phyloP scores from a whole-genome alignment of 805 yeast genomes.

The Kuraishia ogatae region DNA sequence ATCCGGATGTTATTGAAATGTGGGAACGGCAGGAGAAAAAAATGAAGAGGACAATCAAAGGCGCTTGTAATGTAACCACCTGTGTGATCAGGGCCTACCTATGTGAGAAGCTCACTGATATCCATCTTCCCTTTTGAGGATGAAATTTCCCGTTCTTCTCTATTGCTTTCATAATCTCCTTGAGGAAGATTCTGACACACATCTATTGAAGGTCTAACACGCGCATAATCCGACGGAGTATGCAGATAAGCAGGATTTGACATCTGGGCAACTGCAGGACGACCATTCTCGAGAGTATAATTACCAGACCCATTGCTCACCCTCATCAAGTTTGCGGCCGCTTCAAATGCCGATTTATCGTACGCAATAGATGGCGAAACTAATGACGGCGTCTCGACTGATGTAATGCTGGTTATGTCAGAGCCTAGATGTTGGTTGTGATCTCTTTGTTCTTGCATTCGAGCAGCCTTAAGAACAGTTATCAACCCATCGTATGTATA shows the following conservation, averaged over 20 bases:
- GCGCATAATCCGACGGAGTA: not conserved
- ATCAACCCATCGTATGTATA: not conserved
- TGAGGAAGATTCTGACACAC: not conserved
- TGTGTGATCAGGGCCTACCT: not conserved
- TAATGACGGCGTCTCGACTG: not conserved
- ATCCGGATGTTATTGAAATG: not conserved
- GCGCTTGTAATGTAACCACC: not conserved
- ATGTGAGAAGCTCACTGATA: not conserved
- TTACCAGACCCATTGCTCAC: not conserved
- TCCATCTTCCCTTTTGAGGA: conserved; percentile 2
- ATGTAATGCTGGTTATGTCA: not conserved
- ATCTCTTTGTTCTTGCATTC: conserved; percentile 1
- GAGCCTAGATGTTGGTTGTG: too few species aligned
- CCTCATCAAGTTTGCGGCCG: conserved; percentile 1
- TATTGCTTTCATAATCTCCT: not conserved
- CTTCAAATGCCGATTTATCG: conserved; percentile 1
- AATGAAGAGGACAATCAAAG: not conserved
- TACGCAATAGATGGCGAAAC: not conserved
- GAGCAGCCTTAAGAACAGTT: conserved; percentile 1
- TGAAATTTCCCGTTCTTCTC: not conserved
- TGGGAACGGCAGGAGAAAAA: not conserved
- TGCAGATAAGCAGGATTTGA: not conserved
- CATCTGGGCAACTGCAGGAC: not conserved
- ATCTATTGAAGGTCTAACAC: not conserved
- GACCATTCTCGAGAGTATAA: not conserved